A percentile compares a stretch with the other conserved stretches of the same genome.
These are phyloP conservation scores for Saccharum spontaneum DNA, from an alignment of 176 grass and related monocot species.

Conservation along the genomic window DNA sequence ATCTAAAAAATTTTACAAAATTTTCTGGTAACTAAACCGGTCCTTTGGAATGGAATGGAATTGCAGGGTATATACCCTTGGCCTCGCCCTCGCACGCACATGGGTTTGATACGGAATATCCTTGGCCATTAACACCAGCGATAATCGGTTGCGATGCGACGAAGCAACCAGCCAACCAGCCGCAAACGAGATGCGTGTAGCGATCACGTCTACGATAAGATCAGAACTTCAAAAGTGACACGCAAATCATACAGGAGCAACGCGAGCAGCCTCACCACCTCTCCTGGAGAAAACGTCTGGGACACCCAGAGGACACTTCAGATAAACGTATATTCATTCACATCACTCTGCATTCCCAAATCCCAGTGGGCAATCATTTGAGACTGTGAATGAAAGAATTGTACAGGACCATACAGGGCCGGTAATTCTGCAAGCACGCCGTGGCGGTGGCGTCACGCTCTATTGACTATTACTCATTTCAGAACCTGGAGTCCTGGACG, in stretches of 20 bases:
- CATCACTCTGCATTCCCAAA: background rate
- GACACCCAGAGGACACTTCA: background rate
- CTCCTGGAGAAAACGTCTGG: background rate
- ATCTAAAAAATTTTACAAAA: too few relatives aligned
- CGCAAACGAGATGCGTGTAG: background rate
- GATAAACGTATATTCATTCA: background rate
- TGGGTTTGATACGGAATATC: background rate
- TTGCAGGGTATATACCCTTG: background rate
- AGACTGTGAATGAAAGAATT: background rate
- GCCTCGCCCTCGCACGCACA: background rate
- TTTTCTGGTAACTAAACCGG: too few relatives aligned
- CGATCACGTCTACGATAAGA: background rate
- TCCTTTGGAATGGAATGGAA: too few relatives aligned
- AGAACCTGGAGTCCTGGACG: background rate
- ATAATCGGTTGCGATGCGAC: background rate
- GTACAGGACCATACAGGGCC: slow-evolving; percentile 1
- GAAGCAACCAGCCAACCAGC: background rate
- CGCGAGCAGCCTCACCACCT: background rate
- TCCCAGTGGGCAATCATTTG: background rate
- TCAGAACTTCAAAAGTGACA: background rate
- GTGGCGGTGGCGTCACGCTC: background rate
- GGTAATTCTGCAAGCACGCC: background rate
- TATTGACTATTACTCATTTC: background rate
- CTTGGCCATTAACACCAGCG: background rate
- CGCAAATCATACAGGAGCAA: background rate